Evolutionary conservation across 441 rosid species (phyloP).

Genomic region (Brassica balearica): DNA sequence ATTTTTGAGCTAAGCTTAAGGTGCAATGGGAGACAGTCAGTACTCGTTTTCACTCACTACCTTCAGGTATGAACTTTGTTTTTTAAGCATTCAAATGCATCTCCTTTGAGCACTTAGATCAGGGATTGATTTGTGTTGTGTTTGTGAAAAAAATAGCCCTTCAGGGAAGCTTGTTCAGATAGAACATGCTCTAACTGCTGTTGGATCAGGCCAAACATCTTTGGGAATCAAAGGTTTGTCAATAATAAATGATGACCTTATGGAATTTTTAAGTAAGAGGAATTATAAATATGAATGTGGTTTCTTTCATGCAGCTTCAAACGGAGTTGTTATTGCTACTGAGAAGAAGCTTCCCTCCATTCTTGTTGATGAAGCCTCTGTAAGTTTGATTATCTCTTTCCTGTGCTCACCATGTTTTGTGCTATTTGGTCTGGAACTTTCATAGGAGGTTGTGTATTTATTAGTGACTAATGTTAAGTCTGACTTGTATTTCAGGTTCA

Average conservation of each 20-base stretch:
- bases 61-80: slow-evolving; percentile 35
- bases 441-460: background rate
- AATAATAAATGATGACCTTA: background rate
- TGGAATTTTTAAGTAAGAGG: background rate
- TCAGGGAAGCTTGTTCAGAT: slow-evolving; percentile 99
- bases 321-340: slow-evolving; percentile 95
- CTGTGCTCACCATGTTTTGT: background rate
- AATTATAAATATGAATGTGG: background rate
- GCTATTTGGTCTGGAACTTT: background rate
- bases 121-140: background rate
- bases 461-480: background rate
- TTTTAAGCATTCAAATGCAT: background rate
- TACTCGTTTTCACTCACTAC: slow-evolving; percentile 50
- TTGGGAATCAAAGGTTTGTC: slow-evolving; percentile 77
- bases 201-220: slow-evolving; percentile 97
- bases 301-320: slow-evolving; percentile 67
- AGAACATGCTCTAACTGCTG: slow-evolving; percentile 97
- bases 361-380: slow-evolving; percentile 91
- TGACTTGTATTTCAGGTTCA: slow-evolving; percentile 67
- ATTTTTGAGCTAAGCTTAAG: slow-evolving; percentile 15
- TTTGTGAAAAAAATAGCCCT: slow-evolving; percentile 57
- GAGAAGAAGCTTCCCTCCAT: slow-evolving; percentile 96
- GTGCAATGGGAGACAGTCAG: slow-evolving; percentile 48
- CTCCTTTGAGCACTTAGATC: background rate
- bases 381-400: slow-evolving; percentile 44